Evolutionary conservation across 2,329 filamentous ascomycete species (phyloP).

Genomic region (Mycogone perniciosa): DNA sequence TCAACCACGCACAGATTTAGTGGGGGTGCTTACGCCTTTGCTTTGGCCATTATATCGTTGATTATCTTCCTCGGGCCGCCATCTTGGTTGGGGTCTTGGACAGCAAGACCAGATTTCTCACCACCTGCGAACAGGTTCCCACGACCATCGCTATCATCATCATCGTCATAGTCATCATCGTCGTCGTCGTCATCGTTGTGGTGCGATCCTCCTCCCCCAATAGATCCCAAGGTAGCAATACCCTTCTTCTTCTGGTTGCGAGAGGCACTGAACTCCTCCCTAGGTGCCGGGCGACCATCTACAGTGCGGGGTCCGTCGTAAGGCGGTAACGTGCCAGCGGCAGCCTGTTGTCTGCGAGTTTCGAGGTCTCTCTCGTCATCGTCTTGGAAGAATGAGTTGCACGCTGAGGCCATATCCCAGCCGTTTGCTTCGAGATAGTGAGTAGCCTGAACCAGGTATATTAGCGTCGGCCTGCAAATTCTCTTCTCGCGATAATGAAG

Average conservation of each 20-base stretch:
- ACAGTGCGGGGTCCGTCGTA: slow-evolving; percentile 59
- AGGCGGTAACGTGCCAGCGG: slow-evolving; percentile 17
- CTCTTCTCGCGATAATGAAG: neutral
- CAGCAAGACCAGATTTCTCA: slow-evolving; percentile 70
- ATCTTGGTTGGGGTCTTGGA: slow-evolving; percentile 53
- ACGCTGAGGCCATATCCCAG: slow-evolving; percentile 61
- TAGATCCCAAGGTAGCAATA: slow-evolving; percentile 54
- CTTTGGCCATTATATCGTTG: slow-evolving; percentile 58
- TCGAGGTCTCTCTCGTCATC: slow-evolving; percentile 44
- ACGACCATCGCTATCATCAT: slow-evolving; percentile 51
- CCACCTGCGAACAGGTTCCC: slow-evolving; percentile 76
- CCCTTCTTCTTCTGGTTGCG: slow-evolving; percentile 51
- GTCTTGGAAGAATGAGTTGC: slow-evolving; percentile 55
- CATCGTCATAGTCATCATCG: slow-evolving; percentile 50
- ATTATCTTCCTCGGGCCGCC: slow-evolving; percentile 50
- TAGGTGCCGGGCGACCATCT: slow-evolving; percentile 54
- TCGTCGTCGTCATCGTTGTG: slow-evolving; percentile 54
- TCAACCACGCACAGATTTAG: neutral
- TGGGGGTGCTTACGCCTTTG: slow-evolving; percentile 44
- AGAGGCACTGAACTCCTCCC: slow-evolving; percentile 25
- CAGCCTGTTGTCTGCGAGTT: slow-evolving; percentile 38
- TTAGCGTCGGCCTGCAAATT: neutral
- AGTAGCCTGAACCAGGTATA: slow-evolving; percentile 45
- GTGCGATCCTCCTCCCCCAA: slow-evolving; percentile 40
- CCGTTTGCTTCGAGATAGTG: slow-evolving; percentile 58